phyloP scores from a whole-genome alignment of 345 rosid genomes.

The Linum trigynum region DNA sequence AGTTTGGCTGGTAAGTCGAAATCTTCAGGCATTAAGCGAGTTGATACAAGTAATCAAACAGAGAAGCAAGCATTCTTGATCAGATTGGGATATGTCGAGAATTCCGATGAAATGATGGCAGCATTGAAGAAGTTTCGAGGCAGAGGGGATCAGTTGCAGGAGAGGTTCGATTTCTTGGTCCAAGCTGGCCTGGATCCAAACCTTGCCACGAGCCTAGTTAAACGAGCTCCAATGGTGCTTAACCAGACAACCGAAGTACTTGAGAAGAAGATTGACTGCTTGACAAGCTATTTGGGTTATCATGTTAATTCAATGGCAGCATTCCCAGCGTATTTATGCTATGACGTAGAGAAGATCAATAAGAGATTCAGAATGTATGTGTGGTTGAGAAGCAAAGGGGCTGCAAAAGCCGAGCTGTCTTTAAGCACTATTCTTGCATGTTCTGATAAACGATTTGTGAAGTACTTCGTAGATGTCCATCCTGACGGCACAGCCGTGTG shows the following conservation, averaged over 20 bases:
- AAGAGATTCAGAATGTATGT: constrained; percentile 20
- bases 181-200: constrained; percentile 55
- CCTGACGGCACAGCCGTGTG: constrained; percentile 73
- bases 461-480: constrained; percentile 59
- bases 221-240: constrained; percentile 56
- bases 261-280: constrained; percentile 53
- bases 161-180: constrained; percentile 74
- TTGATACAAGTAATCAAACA: constrained; percentile 23
- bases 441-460: constrained; percentile 57
- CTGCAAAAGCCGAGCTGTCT: constrained; percentile 15
- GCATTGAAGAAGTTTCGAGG: constrained; percentile 68
- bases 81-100: constrained; percentile 61
- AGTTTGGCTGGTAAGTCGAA: constrained; percentile 35
- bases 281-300: constrained; percentile 42
- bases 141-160: constrained; percentile 77
- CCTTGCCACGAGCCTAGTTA: constrained; percentile 32
- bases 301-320: constrained; percentile 43
- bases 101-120: constrained; percentile 71
- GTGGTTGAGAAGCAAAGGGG: constrained; percentile 19
- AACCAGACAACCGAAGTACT: constrained; percentile 61
- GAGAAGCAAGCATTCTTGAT: constrained; percentile 58
- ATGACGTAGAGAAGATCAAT: constrained; percentile 16
- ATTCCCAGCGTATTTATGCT: constrained; percentile 43
- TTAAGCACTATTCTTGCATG: constrained; percentile 47
- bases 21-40: constrained; percentile 19